Conservation (phyloP, 164 flowering plant genomes). For the Tinospora cordifolia region DNA sequence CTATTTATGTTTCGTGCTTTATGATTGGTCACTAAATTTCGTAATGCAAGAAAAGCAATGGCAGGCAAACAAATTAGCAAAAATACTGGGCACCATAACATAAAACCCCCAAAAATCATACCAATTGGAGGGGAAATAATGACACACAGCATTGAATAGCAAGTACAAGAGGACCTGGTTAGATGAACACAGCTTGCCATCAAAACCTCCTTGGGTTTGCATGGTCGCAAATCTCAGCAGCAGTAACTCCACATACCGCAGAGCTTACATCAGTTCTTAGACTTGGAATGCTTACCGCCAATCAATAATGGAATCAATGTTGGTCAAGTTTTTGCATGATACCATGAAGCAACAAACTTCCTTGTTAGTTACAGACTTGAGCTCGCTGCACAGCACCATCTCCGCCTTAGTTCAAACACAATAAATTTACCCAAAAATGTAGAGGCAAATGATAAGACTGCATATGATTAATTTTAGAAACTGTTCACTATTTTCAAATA, state of each 20-base stretch:
- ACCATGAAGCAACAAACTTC: conserved; percentile 59
- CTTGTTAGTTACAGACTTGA: conserved; percentile 34
- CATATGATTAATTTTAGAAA: no score
- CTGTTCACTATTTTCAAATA: no score
- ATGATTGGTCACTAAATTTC: no score
- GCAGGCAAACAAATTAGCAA: no score
- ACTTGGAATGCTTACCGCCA: conserved; percentile 60
- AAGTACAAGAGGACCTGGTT: conserved; percentile 7
- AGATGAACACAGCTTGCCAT: conserved; percentile 9
- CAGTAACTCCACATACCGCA: neutral
- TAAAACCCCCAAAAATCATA: no score
- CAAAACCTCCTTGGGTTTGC: conserved; percentile 3
- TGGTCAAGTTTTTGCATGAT: conserved; percentile 55
- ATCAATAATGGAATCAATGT: conserved; percentile 47
- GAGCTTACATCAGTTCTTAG: conserved; percentile 30
- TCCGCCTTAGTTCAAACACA: neutral
- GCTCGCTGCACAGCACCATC: conserved; percentile 32
- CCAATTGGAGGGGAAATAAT: no score
- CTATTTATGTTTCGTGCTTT: no score
- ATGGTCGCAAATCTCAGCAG: neutral
- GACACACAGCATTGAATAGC: no score
- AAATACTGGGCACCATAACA: no score
- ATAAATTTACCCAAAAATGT: neutral
- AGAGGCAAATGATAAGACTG: neutral
- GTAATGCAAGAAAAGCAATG: no score